Percentiles rank a stretch among this genome's conserved stretches.
Evolutionary conservation across 441 rosid genomes (phyloP).

Genomic region (Aquilaria agallochum): DNA sequence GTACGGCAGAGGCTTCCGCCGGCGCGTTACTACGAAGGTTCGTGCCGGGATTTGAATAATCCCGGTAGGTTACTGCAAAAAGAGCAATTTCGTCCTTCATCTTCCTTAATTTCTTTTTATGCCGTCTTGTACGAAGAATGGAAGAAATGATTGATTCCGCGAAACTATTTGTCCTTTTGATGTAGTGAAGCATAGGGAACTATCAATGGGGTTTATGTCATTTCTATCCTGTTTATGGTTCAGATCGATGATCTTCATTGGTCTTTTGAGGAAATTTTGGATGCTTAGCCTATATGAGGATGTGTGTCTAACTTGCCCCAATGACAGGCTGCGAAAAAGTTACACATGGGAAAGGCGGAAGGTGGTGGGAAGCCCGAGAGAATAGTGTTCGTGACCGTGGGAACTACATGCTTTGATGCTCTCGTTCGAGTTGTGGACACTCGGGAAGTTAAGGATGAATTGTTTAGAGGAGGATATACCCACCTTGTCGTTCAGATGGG

Average conservation of each 20-base stretch:
- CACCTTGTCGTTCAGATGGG: slow-evolving; percentile 86
- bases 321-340: neutral
- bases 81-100: neutral
- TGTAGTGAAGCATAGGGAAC: neutral
- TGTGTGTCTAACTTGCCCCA: neutral
- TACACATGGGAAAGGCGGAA: slow-evolving; percentile 31
- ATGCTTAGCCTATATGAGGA: neutral
- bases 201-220: neutral
- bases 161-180: neutral
- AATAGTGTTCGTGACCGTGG: slow-evolving; percentile 80
- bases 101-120: neutral
- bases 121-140: too few relatives aligned
- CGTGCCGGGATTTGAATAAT: too few relatives aligned
- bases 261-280: neutral
- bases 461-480: slow-evolving; percentile 61
- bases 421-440: slow-evolving; percentile 62
- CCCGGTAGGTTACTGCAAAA: too few relatives aligned
- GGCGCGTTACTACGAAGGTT: too few relatives aligned
- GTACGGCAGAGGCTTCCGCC: too few relatives aligned
- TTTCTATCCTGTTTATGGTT: neutral
- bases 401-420: slow-evolving; percentile 83
- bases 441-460: slow-evolving; percentile 43
- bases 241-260: neutral
- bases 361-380: slow-evolving; percentile 27
- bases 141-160: neutral